Evolutionary conservation across 306 rosid genomes (phyloP).

Genomic region (Cercis canadensis): DNA sequence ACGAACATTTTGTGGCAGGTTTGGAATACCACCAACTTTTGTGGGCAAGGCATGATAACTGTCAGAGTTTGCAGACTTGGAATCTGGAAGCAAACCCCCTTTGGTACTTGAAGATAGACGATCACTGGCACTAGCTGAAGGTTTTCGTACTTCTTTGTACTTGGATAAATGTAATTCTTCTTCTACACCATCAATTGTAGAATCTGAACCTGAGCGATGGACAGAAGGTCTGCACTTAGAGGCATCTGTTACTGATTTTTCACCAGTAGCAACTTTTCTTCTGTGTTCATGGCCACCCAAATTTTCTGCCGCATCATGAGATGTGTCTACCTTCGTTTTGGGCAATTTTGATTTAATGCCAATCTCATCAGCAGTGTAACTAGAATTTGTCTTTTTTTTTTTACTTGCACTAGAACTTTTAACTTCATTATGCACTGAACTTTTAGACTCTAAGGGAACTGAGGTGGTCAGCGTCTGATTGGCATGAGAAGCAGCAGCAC

Average conservation of each 20-base stretch:
- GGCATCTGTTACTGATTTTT: constrained; percentile 52
- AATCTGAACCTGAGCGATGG: constrained; percentile 35
- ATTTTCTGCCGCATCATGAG: constrained; percentile 43
- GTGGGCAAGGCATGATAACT: constrained; percentile 54
- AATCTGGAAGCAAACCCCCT: constrained; percentile 45
- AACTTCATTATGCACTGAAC: constrained; percentile 41
- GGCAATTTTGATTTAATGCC: constrained; percentile 43
- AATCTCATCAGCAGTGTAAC: constrained; percentile 41
- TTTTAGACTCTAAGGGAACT: constrained; percentile 35
- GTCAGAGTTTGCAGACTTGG: constrained; percentile 50
- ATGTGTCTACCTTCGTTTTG: constrained; percentile 46
- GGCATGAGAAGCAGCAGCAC: constrained; percentile 28
- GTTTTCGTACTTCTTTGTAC: constrained; percentile 46
- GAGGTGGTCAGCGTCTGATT: constrained; percentile 31
- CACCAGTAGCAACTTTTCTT: constrained; percentile 45
- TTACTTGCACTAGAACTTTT: constrained; percentile 44
- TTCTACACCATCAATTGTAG: constrained; percentile 42
- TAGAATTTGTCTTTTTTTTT: constrained; percentile 50
- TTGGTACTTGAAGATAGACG: constrained; percentile 43
- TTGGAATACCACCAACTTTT: constrained; percentile 49
- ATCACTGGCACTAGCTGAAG: constrained; percentile 48
- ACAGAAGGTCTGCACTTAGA: constrained; percentile 47
- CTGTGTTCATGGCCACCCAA: constrained; percentile 49
- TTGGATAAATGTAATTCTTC: constrained; percentile 40
- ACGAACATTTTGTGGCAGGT: constrained; percentile 57